phyloP scores from a whole-genome alignment of 495 filamentous ascomycete genomes.

The Saxophila tyrrhenica region DNA sequence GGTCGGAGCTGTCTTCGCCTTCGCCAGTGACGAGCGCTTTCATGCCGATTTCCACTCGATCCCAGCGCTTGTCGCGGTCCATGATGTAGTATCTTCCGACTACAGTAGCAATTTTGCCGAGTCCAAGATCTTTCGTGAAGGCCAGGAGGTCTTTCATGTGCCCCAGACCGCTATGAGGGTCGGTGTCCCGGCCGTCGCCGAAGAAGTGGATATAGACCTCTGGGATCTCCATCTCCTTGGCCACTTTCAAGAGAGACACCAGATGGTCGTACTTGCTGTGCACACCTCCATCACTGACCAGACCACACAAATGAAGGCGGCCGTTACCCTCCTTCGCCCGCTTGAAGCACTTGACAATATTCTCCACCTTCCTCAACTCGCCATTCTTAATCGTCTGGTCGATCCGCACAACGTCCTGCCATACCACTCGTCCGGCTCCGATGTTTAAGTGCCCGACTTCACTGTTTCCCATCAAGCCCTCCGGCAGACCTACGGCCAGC shows the following conservation, averaged over 20 bases:
- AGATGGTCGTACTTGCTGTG: conserved; percentile 93
- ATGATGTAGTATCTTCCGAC: conserved; percentile 97
- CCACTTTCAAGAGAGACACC: conserved; percentile 71
- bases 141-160: conserved; percentile 79
- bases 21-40: conserved; percentile 78
- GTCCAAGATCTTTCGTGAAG: conserved; percentile 67
- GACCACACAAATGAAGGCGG: conserved; percentile 78
- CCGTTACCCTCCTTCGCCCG: conserved; percentile 81
- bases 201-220: conserved; percentile 98
- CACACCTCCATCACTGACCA: conserved; percentile 93
- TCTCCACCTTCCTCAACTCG: conserved; percentile 65
- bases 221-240: conserved; percentile 76
- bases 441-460: conserved; percentile 98
- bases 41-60: conserved; percentile 78
- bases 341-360: conserved; percentile 64
- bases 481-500: conserved; percentile 85
- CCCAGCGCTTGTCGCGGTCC: conserved; percentile 99
- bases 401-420: conserved; percentile 96
- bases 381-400: conserved; percentile 88
- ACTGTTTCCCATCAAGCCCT: conserved; percentile 97
- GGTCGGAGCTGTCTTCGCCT: conserved; percentile 73
- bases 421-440: conserved; percentile 92
- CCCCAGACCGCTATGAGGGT: conserved; percentile 77
- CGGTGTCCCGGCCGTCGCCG: conserved; percentile 93
- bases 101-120: conserved; percentile 81